Conservation (phyloP, 495 filamentous ascomycete genomes). For the Hypoxylon crocopeplum region DNA sequence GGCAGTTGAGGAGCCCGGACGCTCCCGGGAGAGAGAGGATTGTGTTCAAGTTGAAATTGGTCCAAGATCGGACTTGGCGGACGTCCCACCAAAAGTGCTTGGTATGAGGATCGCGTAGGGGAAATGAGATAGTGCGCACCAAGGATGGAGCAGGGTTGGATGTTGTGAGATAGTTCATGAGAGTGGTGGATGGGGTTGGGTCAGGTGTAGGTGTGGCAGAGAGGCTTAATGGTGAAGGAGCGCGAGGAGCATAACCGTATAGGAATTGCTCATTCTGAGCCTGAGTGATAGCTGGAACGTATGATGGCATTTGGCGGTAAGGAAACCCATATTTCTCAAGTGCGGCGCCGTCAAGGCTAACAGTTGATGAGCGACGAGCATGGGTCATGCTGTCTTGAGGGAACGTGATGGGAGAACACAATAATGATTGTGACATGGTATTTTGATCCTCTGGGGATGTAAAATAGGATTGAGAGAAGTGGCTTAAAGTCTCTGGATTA, state of each 20-base stretch:
- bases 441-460: constrained; percentile 45
- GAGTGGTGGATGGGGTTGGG: constrained; percentile 65
- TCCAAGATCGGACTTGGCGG: constrained; percentile 84
- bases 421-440: constrained; percentile 50
- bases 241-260: constrained; percentile 51
- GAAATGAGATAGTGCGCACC: constrained; percentile 79
- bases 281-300: constrained; percentile 57
- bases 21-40: constrained; percentile 78
- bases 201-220: constrained; percentile 51
- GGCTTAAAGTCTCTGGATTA: constrained; percentile 63
- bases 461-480: constrained; percentile 58
- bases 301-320: constrained; percentile 78
- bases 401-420: constrained; percentile 74
- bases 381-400: constrained; percentile 55
- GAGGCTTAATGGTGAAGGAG: constrained; percentile 58
- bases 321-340: constrained; percentile 78
- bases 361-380: constrained; percentile 69
- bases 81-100: constrained; percentile 96
- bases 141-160: constrained; percentile 81
- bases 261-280: constrained; percentile 52
- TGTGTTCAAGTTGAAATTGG: constrained; percentile 72
- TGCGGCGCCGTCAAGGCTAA: constrained; percentile 69
- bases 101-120: constrained; percentile 70
- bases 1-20: constrained; percentile 72
- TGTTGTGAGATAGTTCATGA: constrained; percentile 78